Conservation (phyloP, 306 rosid genomes). For the Gastrolobium bilobum region DNA sequence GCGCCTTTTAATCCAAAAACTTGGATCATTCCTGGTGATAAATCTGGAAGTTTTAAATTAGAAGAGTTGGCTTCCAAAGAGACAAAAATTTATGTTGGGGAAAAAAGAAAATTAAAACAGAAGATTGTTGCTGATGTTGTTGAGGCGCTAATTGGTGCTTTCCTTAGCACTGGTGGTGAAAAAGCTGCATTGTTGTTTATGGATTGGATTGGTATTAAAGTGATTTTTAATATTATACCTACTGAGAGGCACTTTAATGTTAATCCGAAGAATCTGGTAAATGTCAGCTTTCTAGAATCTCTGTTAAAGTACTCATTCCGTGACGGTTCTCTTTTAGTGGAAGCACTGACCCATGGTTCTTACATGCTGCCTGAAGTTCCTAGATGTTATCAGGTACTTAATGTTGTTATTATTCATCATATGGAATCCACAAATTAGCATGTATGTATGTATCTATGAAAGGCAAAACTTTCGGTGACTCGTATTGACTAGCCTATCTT, state of each 20-base stretch:
- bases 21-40: conserved; percentile 78
- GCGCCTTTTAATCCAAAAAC: conserved; percentile 70
- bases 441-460: background rate
- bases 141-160: conserved; percentile 93
- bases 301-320: conserved; percentile 67
- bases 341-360: conserved; percentile 95
- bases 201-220: conserved; percentile 80
- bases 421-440: conserved; percentile 2
- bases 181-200: conserved; percentile 69
- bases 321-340: conserved; percentile 72
- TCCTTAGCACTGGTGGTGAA: conserved; percentile 82
- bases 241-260: conserved; percentile 53
- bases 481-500: background rate
- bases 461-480: background rate
- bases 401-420: conserved; percentile 22
- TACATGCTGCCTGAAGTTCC: conserved; percentile 89
- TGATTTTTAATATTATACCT: conserved; percentile 58
- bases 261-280: conserved; percentile 57
- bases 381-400: conserved; percentile 83
- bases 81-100: conserved; percentile 53
- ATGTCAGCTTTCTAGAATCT: conserved; percentile 63
- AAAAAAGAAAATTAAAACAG: conserved; percentile 59
- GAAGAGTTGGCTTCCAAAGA: conserved; percentile 43
- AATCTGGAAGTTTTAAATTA: conserved; percentile 41
- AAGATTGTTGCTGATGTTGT: conserved; percentile 87